Evolutionary conservation across 768 basidiomycete species (phyloP).

Genomic region (Gloeostereum incarnatum): DNA sequence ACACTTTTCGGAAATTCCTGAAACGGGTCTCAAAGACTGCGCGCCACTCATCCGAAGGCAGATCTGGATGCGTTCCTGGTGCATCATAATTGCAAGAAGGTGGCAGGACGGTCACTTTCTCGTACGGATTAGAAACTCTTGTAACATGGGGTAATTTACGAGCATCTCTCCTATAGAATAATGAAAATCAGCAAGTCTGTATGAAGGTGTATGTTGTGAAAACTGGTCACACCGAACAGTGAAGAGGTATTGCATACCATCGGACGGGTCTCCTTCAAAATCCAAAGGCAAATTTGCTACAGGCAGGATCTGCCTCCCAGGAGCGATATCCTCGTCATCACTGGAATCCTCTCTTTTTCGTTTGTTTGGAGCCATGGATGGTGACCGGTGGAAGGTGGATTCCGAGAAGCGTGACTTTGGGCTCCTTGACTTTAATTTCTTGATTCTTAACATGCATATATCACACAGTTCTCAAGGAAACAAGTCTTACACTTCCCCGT

Average conservation of each 20-base stretch:
- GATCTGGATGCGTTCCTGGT: slow-evolving; percentile 17
- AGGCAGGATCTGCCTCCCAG: slow-evolving; percentile 67
- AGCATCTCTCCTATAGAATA: slow-evolving; percentile 54
- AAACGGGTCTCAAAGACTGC: slow-evolving; percentile 46
- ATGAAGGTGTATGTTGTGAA: background rate
- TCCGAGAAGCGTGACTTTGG: background rate
- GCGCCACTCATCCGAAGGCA: slow-evolving; percentile 68
- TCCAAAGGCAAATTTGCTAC: slow-evolving; percentile 72
- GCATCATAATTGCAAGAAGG: slow-evolving; percentile 12
- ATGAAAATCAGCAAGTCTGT: slow-evolving; percentile 1
- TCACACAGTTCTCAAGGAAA: too few species aligned
- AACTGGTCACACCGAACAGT: slow-evolving; percentile 52
- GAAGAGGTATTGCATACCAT: slow-evolving; percentile 78
- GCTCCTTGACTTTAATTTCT: slow-evolving; percentile 1
- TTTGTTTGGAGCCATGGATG: slow-evolving; percentile 25
- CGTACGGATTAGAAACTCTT: slow-evolving; percentile 63
- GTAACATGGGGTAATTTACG: slow-evolving; percentile 54
- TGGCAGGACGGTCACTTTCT: slow-evolving; percentile 21
- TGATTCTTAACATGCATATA: too few species aligned
- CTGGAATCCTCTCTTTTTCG: slow-evolving; percentile 44
- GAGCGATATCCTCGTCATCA: slow-evolving; percentile 50
- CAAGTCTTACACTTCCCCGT: too few species aligned
- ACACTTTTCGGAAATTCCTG: slow-evolving; percentile 56
- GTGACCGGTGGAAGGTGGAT: too few species aligned
- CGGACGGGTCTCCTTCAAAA: slow-evolving; percentile 54